phyloP scores from a whole-genome alignment of 73 alveolate genomes.

The Uronychia setigera region DNA sequence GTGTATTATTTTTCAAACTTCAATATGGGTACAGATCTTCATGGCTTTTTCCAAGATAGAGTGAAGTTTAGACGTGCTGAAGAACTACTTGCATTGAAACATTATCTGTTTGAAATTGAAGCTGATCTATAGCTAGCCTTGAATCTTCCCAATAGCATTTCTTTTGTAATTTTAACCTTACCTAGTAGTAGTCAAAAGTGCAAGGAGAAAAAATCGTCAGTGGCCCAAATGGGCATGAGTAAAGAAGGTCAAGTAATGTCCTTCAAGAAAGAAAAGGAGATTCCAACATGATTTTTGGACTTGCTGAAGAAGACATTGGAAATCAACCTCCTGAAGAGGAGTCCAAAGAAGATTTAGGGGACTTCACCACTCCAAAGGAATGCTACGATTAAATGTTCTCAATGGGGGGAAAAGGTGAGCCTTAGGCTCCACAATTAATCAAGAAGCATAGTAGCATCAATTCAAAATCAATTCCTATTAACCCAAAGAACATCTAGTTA shows the following conservation, averaged over 20 bases:
- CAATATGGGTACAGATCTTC: background rate
- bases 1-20: background rate
- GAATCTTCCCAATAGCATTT: background rate
- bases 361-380: background rate
- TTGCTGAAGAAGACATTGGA: too few species aligned
- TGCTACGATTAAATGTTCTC: background rate
- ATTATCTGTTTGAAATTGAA: background rate
- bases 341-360: too few species aligned
- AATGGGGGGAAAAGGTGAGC: background rate
- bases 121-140: background rate
- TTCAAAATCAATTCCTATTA: background rate
- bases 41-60: background rate
- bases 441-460: background rate
- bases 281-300: too few species aligned
- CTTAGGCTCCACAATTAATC: background rate
- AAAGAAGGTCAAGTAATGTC: background rate
- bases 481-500: conserved; percentile 5
- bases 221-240: background rate
- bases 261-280: background rate
- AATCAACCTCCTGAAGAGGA: too few species aligned
- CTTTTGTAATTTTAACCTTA: background rate
- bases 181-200: background rate
- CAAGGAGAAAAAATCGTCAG: too few species aligned
- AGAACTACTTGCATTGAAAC: background rate
- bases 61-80: background rate